Evolutionary conservation across 108 stramenopile species (phyloP).

Genomic region (Mediolabrus comicus): DNA sequence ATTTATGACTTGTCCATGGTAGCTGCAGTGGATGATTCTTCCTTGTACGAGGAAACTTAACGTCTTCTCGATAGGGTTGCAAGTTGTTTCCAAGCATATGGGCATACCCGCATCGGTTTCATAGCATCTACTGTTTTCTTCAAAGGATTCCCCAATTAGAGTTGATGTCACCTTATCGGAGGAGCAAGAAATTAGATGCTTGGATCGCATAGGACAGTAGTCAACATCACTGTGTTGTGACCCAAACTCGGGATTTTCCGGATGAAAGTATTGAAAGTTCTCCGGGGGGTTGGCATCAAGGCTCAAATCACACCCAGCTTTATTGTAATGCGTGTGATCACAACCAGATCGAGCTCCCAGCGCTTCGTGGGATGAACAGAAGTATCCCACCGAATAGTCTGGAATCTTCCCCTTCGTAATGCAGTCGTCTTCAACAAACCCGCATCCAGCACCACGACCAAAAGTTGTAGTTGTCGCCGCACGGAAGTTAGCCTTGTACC

Average conservation of each 20-base stretch:
- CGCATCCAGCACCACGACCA: slow-evolving; percentile 77
- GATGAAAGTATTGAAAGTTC: slow-evolving; percentile 27
- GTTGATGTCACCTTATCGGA: slow-evolving; percentile 9
- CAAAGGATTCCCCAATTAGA: slow-evolving; percentile 27
- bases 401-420: slow-evolving; percentile 57
- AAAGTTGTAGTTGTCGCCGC: slow-evolving; percentile 52
- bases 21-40: slow-evolving; percentile 18
- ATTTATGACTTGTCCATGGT: slow-evolving; percentile 25
- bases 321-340: slow-evolving; percentile 25
- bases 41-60: slow-evolving; percentile 31
- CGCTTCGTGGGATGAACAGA: slow-evolving; percentile 22
- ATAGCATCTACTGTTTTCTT: slow-evolving; percentile 38
- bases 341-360: slow-evolving; percentile 26
- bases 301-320: slow-evolving; percentile 30
- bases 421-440: slow-evolving; percentile 66
- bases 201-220: slow-evolving; percentile 38
- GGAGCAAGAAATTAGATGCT: slow-evolving; percentile 35
- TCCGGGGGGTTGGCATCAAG: slow-evolving; percentile 15
- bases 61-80: slow-evolving; percentile 31
- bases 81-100: slow-evolving; percentile 35
- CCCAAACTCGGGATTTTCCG: slow-evolving; percentile 29
- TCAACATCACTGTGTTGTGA: slow-evolving; percentile 21
- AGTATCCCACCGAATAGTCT: slow-evolving; percentile 22
- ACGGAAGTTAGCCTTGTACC: slow-evolving; percentile 78
- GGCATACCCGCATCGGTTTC: slow-evolving; percentile 13